phyloP scores from a whole-genome alignment of 2,329 filamentous ascomycete species.

The Fonsecaea pugnacius region DNA sequence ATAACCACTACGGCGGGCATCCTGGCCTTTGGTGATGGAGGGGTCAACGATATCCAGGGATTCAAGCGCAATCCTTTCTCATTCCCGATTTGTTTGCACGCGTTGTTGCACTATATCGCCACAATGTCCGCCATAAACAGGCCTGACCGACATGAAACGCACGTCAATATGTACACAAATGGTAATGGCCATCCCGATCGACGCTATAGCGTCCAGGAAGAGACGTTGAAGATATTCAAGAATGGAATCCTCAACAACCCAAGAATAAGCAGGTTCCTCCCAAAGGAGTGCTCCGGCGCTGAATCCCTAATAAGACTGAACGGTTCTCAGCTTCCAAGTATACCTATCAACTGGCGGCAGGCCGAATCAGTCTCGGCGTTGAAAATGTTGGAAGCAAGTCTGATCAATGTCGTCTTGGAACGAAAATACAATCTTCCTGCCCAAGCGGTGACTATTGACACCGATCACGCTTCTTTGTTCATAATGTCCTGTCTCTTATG shows the following conservation, averaged over 20 bases:
- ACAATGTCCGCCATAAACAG: too few relatives aligned
- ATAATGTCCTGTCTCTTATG: not conserved
- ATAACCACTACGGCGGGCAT: too few relatives aligned
- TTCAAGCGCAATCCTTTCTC: too few relatives aligned
- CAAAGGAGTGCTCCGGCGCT: not conserved
- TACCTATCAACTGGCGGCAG: slow-evolving; percentile 62
- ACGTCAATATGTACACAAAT: too few relatives aligned
- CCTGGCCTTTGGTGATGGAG: too few relatives aligned
- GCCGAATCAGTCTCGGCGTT: slow-evolving; percentile 58
- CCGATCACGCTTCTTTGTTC: not conserved
- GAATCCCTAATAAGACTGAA: not conserved
- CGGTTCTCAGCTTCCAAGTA: slow-evolving; percentile 50
- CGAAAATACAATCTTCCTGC: slow-evolving; percentile 40
- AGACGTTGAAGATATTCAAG: not conserved
- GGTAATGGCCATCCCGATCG: too few relatives aligned
- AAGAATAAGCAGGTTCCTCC: not conserved
- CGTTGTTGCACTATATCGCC: too few relatives aligned
- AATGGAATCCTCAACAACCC: not conserved
- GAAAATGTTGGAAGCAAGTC: slow-evolving; percentile 55
- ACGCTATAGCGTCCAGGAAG: not conserved
- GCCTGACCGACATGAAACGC: too few relatives aligned
- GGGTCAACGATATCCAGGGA: too few relatives aligned
- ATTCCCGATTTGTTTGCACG: too few relatives aligned
- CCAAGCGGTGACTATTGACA: not conserved
- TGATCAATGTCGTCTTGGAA: slow-evolving; percentile 51